Evolutionary conservation across 352 stramenopile species (phyloP).

Genomic region (Globisporangium lucens): DNA sequence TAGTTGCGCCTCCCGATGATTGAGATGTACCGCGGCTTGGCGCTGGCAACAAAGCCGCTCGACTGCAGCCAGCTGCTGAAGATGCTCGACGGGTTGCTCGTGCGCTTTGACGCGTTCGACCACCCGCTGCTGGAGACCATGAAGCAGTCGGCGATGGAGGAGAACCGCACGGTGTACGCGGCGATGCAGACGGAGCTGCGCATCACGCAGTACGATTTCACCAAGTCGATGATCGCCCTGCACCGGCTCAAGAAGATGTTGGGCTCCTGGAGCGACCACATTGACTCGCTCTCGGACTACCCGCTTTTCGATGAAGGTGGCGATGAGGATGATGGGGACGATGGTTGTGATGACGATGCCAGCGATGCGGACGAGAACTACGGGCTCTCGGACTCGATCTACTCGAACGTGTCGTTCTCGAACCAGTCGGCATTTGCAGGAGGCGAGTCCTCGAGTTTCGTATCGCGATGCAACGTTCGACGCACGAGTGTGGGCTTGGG

Average conservation of each 20-base stretch:
- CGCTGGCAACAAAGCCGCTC: slow-evolving; percentile 41
- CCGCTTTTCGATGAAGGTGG: slow-evolving; percentile 60
- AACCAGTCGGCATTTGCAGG: slow-evolving; percentile 26
- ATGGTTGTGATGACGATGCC: slow-evolving; percentile 22
- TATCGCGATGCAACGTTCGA: slow-evolving; percentile 21
- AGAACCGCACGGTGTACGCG: slow-evolving; percentile 62
- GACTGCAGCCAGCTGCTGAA: slow-evolving; percentile 56
- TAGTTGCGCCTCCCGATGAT: slow-evolving; percentile 75
- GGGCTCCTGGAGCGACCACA: slow-evolving; percentile 75
- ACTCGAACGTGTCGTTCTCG: slow-evolving; percentile 53
- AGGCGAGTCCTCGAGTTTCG: slow-evolving; percentile 13
- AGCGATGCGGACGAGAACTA: slow-evolving; percentile 26
- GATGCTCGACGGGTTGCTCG: slow-evolving; percentile 43
- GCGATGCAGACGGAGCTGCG: slow-evolving; percentile 66
- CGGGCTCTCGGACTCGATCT: slow-evolving; percentile 55
- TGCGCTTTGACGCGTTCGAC: slow-evolving; percentile 58
- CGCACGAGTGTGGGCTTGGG: slow-evolving; percentile 14
- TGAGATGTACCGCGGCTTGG: slow-evolving; percentile 60
- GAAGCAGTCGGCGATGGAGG: slow-evolving; percentile 67
- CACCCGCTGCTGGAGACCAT: slow-evolving; percentile 68
- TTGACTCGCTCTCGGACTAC: slow-evolving; percentile 76
- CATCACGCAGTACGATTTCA: slow-evolving; percentile 76
- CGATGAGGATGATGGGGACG: slow-evolving; percentile 11
- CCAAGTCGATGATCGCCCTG: slow-evolving; percentile 65
- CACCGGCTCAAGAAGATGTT: slow-evolving; percentile 67